Evolutionary conservation across 2,329 filamentous ascomycete genomes (phyloP).

Genomic region (Colletotrichum orchidophilum): DNA sequence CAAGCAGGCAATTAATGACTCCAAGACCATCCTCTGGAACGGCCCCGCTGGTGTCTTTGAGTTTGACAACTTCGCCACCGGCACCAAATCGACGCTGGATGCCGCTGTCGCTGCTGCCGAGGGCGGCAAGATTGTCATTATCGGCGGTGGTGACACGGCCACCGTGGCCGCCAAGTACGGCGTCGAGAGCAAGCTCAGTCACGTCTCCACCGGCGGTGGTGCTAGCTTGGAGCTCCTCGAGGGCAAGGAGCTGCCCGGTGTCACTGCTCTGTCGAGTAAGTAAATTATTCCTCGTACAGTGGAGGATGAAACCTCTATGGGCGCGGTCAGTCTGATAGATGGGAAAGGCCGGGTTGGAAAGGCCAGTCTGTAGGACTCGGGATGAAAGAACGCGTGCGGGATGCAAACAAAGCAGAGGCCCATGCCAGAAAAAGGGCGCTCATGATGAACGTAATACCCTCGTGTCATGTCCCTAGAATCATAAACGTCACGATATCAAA

Average conservation of each 20-base stretch:
- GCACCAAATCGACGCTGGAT: constrained; percentile 92
- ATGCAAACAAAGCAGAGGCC: constrained; percentile 7
- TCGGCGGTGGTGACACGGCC: constrained; percentile 96
- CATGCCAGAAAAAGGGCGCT: background rate
- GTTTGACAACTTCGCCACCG: constrained; percentile 91
- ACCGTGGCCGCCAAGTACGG: constrained; percentile 98
- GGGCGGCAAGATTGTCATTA: constrained; percentile 94
- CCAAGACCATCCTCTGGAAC: constrained; percentile 99
- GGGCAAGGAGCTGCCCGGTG: constrained; percentile 97
- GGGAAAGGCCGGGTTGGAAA: constrained; percentile 43
- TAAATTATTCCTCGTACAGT: constrained; percentile 48
- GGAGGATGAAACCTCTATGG: constrained; percentile 6
- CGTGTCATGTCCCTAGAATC: constrained; percentile 26
- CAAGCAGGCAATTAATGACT: constrained; percentile 84
- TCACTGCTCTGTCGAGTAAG: constrained; percentile 86
- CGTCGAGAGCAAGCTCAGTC: constrained; percentile 95
- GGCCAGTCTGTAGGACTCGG: constrained; percentile 46
- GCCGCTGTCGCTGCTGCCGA: constrained; percentile 84
- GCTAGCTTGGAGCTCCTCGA: constrained; percentile 95
- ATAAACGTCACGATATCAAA: constrained; percentile 23
- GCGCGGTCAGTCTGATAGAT: constrained; percentile 42
- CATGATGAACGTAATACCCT: constrained; percentile 33
- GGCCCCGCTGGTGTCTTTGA: constrained; percentile 97
- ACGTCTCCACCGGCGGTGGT: constrained; percentile 97
- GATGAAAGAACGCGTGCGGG: background rate